Base-by-base conservation (phyloP, 345 rosid genomes). In the Eutrema japonicum region DNA sequence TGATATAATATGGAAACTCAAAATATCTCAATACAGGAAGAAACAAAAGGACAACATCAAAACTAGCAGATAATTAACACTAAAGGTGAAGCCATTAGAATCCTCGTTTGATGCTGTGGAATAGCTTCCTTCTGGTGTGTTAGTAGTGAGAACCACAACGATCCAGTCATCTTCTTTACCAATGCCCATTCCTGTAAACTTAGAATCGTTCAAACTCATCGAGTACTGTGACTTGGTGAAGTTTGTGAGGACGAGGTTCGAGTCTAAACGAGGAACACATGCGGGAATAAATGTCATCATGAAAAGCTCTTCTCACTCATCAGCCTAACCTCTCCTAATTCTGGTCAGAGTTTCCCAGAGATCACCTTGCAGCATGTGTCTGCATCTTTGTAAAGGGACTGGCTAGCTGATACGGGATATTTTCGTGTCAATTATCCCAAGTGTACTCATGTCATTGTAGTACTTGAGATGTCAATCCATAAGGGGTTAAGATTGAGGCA, bases 141-240 rank as follows among this genome's bases (percentile, higher is more conserved):
- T 82, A 8, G 97, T 95, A 40, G 94, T 84, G 40, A 90, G 78
- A 60, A 95, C 83, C 58, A 88, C 94, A 41, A 95, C 96, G 30
- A 87, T 83, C 99, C 99, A 95, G 76, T 87, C 55, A 43, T 82
- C 84, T 10, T 95, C 87, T 22, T 91, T 83, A 66, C 96, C 89
- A 45, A 92, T 80, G 33, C 99, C 96, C 7, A 74, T 82, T 64
- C 94, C 94, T 9, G 90, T 85, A 70, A 57, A 92, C 74, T 79
- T 84, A 10, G 90, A 70, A 72, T 87, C 91, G 7, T 95, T 88
- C 79, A 95, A 82, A 52, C 60, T 74, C 3, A 3, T 38, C 0
- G 97, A 84, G 79, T 92, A 95, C 26, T 82, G 92, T 33, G 92
- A 77, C 74, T 67, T 45, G 0, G 98, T 95, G 85, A 80, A 92